phyloP scores from a whole-genome alignment of 495 filamentous ascomycete species.

The Hypoxylon fuscum region DNA sequence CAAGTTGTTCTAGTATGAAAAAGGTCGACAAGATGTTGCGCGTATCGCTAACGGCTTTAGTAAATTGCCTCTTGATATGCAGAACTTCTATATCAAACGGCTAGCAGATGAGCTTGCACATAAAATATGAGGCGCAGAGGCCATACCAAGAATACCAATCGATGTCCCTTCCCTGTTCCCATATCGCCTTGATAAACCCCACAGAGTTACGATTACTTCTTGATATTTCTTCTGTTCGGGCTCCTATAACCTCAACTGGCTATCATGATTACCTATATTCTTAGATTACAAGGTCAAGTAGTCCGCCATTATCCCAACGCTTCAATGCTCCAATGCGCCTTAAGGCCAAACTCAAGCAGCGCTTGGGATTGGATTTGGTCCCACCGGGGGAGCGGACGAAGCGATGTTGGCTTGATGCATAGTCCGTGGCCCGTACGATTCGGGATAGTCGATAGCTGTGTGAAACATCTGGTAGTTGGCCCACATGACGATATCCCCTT shows the following conservation, averaged over 20 bases:
- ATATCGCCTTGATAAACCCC: too few relatives aligned
- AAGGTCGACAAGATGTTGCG: slow-evolving; percentile 74
- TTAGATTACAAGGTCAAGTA: too few relatives aligned
- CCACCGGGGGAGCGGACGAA: slow-evolving; percentile 27
- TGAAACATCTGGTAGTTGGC: slow-evolving; percentile 49
- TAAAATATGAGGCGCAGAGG: slow-evolving; percentile 19
- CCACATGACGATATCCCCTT: slow-evolving; percentile 49
- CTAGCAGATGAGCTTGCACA: slow-evolving; percentile 73
- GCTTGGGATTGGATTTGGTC: slow-evolving; percentile 23
- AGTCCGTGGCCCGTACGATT: slow-evolving; percentile 42
- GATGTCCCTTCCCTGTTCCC: not conserved
- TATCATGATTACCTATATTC: too few relatives aligned
- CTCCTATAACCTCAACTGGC: too few relatives aligned
- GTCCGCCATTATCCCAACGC: too few relatives aligned
- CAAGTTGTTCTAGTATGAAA: slow-evolving; percentile 66
- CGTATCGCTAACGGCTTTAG: slow-evolving; percentile 74
- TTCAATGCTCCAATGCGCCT: not conserved
- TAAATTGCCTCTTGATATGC: slow-evolving; percentile 70
- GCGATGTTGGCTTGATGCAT: slow-evolving; percentile 52
- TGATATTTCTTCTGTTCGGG: too few relatives aligned
- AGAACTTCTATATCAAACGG: slow-evolving; percentile 77
- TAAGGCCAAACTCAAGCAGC: slow-evolving; percentile 8
- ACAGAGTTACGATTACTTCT: too few relatives aligned
- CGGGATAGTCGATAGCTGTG: slow-evolving; percentile 49
- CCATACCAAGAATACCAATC: not conserved